A percentile compares a stretch with the other conserved stretches of the same genome.
These are phyloP conservation scores for Microcyclospora pomicola DNA, from an alignment of 2,329 filamentous ascomycete species.

Conservation along the genomic window DNA sequence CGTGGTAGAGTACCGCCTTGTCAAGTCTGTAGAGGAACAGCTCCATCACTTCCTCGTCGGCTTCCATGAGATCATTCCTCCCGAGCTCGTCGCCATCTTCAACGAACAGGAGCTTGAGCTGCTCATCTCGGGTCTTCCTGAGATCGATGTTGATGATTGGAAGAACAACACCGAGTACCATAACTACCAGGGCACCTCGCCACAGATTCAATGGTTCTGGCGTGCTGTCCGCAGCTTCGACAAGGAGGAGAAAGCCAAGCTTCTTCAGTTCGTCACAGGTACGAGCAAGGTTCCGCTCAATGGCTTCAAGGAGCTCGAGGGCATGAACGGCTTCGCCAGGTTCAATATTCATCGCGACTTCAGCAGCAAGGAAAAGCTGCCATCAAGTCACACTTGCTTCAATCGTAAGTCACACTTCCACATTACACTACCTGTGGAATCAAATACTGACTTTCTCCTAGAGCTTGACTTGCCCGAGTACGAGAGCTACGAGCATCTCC, in stretches of 20 bases:
- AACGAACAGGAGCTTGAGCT: slow-evolving; percentile 96
- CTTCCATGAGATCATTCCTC: slow-evolving; percentile 96
- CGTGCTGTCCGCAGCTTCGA: slow-evolving; percentile 92
- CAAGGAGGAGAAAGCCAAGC: slow-evolving; percentile 94
- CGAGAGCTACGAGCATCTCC: slow-evolving; percentile 82
- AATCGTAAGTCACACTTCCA: slow-evolving; percentile 60
- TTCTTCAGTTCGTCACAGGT: slow-evolving; percentile 95
- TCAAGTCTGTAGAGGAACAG: slow-evolving; percentile 85
- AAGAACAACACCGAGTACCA: slow-evolving; percentile 98
- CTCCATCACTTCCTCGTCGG: slow-evolving; percentile 71
- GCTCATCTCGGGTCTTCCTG: slow-evolving; percentile 88
- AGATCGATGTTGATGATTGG: slow-evolving; percentile 98
- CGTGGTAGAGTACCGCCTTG: slow-evolving; percentile 85
- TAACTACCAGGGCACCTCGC: slow-evolving; percentile 87
- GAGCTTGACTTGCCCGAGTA: slow-evolving; percentile 98
- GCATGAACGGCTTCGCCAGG: slow-evolving; percentile 94
- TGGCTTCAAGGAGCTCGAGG: slow-evolving; percentile 96
- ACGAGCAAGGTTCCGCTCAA: slow-evolving; percentile 97
- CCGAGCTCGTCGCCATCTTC: slow-evolving; percentile 90
- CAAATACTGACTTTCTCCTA: slow-evolving; percentile 33
- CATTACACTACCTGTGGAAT: slow-evolving; percentile 1
- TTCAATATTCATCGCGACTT: slow-evolving; percentile 99
- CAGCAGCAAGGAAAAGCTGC: slow-evolving; percentile 86
- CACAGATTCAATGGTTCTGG: slow-evolving; percentile 99
- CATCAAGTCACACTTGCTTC: slow-evolving; percentile 96